These are phyloP conservation scores for Alternaria postmessia DNA, from an alignment of 2,329 filamentous ascomycete genomes.

Conservation along the genomic window DNA sequence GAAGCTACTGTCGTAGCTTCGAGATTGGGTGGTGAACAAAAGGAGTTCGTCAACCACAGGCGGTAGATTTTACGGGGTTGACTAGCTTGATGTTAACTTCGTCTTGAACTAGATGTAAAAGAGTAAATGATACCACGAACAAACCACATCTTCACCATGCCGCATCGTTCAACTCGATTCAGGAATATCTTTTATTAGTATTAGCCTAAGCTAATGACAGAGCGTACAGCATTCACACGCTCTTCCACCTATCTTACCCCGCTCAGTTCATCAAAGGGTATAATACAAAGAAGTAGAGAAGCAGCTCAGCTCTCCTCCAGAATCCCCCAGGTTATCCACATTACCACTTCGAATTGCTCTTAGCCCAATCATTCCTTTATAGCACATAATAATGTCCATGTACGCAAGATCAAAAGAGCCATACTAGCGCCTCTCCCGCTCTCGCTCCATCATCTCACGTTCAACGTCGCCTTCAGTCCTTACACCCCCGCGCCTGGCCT, in stretches of 20 bases:
- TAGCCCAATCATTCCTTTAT: not conserved
- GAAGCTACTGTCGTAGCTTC: constrained; percentile 76
- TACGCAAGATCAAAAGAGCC: not conserved
- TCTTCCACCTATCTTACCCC: not conserved
- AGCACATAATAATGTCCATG: not conserved
- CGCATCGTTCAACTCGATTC: not conserved
- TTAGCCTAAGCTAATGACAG: constrained; percentile 11
- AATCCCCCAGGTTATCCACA: constrained; percentile 1
- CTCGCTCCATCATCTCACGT: constrained; percentile 42
- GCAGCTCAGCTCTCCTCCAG: not conserved
- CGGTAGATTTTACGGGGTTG: constrained; percentile 24
- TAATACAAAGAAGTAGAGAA: constrained; percentile 27
- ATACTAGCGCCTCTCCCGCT: constrained; percentile 36
- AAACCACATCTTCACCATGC: not conserved
- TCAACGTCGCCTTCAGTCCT: constrained; percentile 45
- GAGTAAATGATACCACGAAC: constrained; percentile 18
- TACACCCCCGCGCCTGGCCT: constrained; percentile 41
- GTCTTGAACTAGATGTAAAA: not conserved
- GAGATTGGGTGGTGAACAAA: constrained; percentile 66
- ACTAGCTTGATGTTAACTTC: not conserved
- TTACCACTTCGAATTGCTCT: not conserved
- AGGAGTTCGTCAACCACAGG: constrained; percentile 55
- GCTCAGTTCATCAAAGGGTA: constrained; percentile 17
- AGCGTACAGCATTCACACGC: not conserved
- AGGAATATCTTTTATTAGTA: constrained; percentile 1